These are phyloP conservation scores for Capsella rubella DNA, from an alignment of 441 rosid species.

Conservation along the genomic window DNA sequence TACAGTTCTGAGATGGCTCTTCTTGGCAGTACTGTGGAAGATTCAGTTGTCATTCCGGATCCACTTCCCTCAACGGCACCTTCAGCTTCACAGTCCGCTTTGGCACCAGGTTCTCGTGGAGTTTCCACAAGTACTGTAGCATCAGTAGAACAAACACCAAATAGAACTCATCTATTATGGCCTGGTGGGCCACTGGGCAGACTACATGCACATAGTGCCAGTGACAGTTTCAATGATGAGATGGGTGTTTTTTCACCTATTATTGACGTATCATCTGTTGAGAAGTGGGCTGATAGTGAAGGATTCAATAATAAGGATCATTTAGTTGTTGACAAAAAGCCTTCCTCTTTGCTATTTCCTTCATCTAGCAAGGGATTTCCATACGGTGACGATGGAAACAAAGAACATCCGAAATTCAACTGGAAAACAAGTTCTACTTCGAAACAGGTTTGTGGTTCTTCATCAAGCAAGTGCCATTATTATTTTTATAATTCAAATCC, in stretches of 20 bases:
- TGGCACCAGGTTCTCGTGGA: conserved; percentile 59
- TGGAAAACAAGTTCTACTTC: conserved; percentile 79
- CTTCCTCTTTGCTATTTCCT: conserved; percentile 68
- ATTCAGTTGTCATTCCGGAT: conserved; percentile 94
- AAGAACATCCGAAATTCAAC: conserved; percentile 71
- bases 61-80: conserved; percentile 88
- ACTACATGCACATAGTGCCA: conserved; percentile 76
- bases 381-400: conserved; percentile 64
- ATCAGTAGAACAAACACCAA: conserved; percentile 74
- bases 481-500: background rate
- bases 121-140: conserved; percentile 51
- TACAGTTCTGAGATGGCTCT: conserved; percentile 89
- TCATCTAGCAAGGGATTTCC: conserved; percentile 76
- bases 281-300: conserved; percentile 75
- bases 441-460: conserved; percentile 63
- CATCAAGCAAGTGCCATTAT: conserved; percentile 16
- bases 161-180: conserved; percentile 62
- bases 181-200: conserved; percentile 72
- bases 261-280: conserved; percentile 82
- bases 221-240: conserved; percentile 79
- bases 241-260: conserved; percentile 97
- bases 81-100: conserved; percentile 58
- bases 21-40: conserved; percentile 86
- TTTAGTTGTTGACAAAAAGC: conserved; percentile 64
- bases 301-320: conserved; percentile 66